Conservation (phyloP, 805 yeast species). For the Cyberlindnera euphorbiiphila region DNA sequence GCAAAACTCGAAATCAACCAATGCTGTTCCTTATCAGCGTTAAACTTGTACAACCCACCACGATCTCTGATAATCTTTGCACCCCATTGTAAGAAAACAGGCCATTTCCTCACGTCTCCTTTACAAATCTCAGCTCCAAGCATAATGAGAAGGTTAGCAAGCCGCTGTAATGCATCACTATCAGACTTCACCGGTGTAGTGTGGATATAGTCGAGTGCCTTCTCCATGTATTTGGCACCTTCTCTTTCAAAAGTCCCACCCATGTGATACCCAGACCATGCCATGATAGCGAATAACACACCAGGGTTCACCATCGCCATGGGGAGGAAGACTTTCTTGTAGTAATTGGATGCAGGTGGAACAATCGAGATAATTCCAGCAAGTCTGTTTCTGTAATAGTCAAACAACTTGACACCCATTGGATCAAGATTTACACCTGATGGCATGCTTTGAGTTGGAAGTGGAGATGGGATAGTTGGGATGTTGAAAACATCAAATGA, state of each 20-base stretch:
- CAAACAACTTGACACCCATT: slow-evolving; percentile 41
- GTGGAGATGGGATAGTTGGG: slow-evolving; percentile 17
- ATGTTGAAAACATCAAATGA: slow-evolving; percentile 15
- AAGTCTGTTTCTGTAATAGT: slow-evolving; percentile 46
- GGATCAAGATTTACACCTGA: slow-evolving; percentile 34
- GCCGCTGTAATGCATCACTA: slow-evolving; percentile 33
- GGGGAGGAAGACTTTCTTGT: slow-evolving; percentile 46
- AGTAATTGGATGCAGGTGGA: slow-evolving; percentile 48
- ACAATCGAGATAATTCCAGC: slow-evolving; percentile 46
- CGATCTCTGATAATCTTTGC: slow-evolving; percentile 54
- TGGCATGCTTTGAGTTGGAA: slow-evolving; percentile 17
- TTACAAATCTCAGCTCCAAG: slow-evolving; percentile 81
- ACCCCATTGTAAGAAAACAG: slow-evolving; percentile 59
- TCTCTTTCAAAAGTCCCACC: slow-evolving; percentile 38
- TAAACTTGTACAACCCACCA: slow-evolving; percentile 57
- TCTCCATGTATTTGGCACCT: slow-evolving; percentile 45
- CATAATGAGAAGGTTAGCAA: slow-evolving; percentile 64
- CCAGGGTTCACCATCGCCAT: slow-evolving; percentile 48
- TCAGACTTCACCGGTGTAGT: slow-evolving; percentile 29
- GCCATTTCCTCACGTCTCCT: slow-evolving; percentile 80
- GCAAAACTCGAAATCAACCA: slow-evolving; percentile 78
- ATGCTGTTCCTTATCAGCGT: slow-evolving; percentile 51
- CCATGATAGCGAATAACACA: slow-evolving; percentile 48
- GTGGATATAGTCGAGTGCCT: slow-evolving; percentile 42
- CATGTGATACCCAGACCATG: slow-evolving; percentile 47